Conservation (phyloP, 331 rosid genomes). For the Pyracantha coccinea region DNA sequence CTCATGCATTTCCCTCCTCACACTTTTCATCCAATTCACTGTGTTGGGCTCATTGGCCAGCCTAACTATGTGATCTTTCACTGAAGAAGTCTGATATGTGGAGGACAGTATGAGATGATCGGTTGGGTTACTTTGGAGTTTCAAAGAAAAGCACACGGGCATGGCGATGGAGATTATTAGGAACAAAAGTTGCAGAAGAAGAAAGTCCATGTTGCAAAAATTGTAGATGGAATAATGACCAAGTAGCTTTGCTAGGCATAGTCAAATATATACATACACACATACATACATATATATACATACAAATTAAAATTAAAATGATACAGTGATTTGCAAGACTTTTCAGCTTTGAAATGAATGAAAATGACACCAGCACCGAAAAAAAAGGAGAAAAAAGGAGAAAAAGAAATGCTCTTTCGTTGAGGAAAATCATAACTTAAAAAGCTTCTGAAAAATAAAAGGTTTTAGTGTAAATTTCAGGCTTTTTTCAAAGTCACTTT, state of each 20-base stretch:
- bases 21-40: constrained; percentile 55
- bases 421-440: not conserved
- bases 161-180: constrained; percentile 29
- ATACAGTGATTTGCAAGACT: not conserved
- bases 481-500: not conserved
- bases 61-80: constrained; percentile 35
- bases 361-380: too few species aligned
- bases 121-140: constrained; percentile 9
- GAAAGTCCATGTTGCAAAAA: constrained; percentile 27
- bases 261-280: not conserved
- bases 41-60: constrained; percentile 40
- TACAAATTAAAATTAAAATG: not conserved
- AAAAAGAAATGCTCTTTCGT: not conserved
- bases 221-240: not conserved
- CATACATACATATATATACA: too few species aligned
- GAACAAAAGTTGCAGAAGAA: constrained; percentile 12
- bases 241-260: not conserved
- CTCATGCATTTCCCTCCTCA: constrained; percentile 75
- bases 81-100: constrained; percentile 7
- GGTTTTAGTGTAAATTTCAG: not conserved
- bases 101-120: not conserved
- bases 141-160: constrained; percentile 27
- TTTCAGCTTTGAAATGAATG: not conserved
- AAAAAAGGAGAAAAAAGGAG: too few species aligned
- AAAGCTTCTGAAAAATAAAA: not conserved